Base-by-base conservation (phyloP, 768 basidiomycete species). In the Termitomyces sp. region DNA sequence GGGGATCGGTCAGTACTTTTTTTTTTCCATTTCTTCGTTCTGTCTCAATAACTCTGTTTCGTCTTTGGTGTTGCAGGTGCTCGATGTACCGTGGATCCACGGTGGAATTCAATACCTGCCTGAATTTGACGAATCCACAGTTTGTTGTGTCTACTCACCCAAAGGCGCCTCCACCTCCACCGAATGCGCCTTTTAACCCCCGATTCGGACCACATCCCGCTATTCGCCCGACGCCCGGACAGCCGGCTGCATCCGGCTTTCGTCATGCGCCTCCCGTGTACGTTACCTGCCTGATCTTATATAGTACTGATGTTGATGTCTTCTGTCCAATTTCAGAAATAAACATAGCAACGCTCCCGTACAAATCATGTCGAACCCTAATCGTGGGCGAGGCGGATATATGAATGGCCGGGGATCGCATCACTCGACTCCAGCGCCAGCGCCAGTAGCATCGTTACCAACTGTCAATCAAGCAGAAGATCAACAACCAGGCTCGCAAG, bases 71-170 rank as follows among this genome's bases (percentile, higher is more conserved):
- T 36, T 44, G 27, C 61, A 93, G 93, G 61, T 97, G 95, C 71
- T 94, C 94, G 0, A 82, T 86, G 59, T 98, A 97, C 69, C 90
- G 95, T 18, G 97, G 97, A 34, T 89, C 88, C 31, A 89, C 88
- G 0, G 88, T 96, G 37, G 83, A 90, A 29, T 93, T 94, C 69
- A 86, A 88, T 57, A 83, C 91, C 1, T 94, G 95, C 66, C 74
- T 99, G 59, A 99, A 99, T 71, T 69, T 99, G 63, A 89, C 86
- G 22, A 76, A 86, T 63, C 88, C 84, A 3, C 96, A 98, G 69
- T 97, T 91, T 69, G 79, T 90, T 18, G 85, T 87, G 16, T 84
- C 88, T 0, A 92, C 86, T 6, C 82, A 84, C 36, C 83, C 86
- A 0, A 80, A 80, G 59, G 78, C 72, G 2, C 81, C 83, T 0